Percentiles rank a stretch among this genome's conserved stretches.
These are phyloP conservation scores for Pestalotiopsis sp. DNA, from an alignment of 2,329 filamentous ascomycete species.

Conservation along the genomic window DNA sequence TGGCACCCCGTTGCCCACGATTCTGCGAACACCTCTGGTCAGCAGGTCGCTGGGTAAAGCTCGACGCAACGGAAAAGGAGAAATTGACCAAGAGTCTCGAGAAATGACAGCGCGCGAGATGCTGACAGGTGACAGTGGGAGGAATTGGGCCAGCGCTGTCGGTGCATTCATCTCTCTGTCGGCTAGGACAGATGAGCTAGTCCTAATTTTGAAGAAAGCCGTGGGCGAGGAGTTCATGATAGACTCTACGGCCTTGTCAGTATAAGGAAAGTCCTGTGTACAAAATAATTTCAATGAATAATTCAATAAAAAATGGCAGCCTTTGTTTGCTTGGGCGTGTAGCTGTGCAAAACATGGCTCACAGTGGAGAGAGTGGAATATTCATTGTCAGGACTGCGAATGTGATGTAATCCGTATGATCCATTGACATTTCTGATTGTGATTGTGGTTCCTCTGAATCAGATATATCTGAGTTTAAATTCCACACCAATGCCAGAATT, in stretches of 20 bases:
- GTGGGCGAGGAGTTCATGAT: slow-evolving; percentile 1
- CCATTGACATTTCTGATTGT: too few species aligned
- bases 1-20: neutral
- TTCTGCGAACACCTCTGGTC: slow-evolving; percentile 5
- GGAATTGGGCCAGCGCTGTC: neutral
- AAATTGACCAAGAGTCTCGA: neutral
- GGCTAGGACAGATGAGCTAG: neutral
- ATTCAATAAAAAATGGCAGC: too few species aligned
- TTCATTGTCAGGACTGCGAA: too few species aligned
- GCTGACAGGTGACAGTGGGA: neutral
- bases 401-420: too few species aligned
- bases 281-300: neutral
- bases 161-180: neutral
- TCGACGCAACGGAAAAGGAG: neutral
- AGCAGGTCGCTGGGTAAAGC: neutral
- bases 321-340: neutral
- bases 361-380: too few species aligned
- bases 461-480: too few species aligned
- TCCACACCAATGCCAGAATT: too few species aligned
- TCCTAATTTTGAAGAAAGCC: neutral
- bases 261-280: neutral
- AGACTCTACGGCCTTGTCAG: neutral
- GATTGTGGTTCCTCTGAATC: too few species aligned
- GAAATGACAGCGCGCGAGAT: neutral
- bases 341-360: too few species aligned